Percentiles rank a stretch among this genome's conserved stretches.
Conservation (phyloP, 2,329 filamentous ascomycete species). For the Penicillium sp. region DNA sequence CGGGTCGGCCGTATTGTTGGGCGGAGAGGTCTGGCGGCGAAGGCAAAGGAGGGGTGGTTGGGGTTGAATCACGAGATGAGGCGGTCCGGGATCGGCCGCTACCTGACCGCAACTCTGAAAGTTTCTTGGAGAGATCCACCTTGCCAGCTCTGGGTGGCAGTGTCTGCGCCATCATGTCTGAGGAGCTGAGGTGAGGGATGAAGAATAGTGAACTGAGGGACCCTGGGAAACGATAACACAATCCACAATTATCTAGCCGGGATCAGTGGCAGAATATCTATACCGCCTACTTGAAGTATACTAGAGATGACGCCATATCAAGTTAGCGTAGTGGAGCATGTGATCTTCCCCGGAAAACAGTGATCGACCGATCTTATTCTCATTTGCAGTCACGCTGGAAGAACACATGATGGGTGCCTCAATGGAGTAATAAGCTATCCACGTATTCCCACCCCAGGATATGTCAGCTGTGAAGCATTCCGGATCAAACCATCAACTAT, state of each 20-base stretch:
- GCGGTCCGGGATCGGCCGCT: conserved; percentile 32
- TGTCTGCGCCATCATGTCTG: conserved; percentile 9
- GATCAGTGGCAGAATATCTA: background rate
- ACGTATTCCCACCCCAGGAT: background rate
- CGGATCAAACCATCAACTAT: background rate
- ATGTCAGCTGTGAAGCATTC: background rate
- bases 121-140: conserved; percentile 43
- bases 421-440: background rate
- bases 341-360: conserved; percentile 19
- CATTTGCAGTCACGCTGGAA: conserved; percentile 8
- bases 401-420: conserved; percentile 8
- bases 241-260: background rate
- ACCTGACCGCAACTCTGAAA: conserved; percentile 37
- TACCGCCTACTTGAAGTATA: conserved; percentile 11
- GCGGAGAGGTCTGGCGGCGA: conserved; percentile 63
- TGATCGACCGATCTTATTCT: conserved; percentile 10
- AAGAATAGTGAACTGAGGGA: conserved; percentile 4
- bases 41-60: conserved; percentile 73
- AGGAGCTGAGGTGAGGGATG: conserved; percentile 2
- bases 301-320: conserved; percentile 3
- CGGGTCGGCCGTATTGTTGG: conserved; percentile 66
- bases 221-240: conserved; percentile 1
- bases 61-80: conserved; percentile 57
- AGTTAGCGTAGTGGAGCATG: conserved; percentile 17
- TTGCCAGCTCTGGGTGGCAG: conserved; percentile 22